Base-by-base conservation (phyloP, 164 flowering plant genomes). In the Vitis amurensis region DNA sequence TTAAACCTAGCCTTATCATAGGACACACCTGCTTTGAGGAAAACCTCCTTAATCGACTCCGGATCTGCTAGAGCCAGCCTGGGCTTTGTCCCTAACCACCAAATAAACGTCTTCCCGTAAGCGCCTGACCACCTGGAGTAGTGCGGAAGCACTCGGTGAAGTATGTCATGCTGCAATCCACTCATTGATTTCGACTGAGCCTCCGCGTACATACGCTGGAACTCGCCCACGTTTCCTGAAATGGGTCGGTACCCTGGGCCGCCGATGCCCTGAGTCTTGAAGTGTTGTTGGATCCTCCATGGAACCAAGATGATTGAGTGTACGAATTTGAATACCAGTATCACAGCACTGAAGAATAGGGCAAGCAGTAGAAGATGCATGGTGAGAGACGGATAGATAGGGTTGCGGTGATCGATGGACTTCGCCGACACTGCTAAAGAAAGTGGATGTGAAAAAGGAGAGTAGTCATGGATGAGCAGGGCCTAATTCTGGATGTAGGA, bases 81-180 rank as follows among this genome's bases (percentile, higher is more conserved):
- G 19, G 92, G 89, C 55, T 52, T 80, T 0, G 81, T 19, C 49
- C 97, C 93, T 66, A 87, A 86, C 97, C 97, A 89, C 74, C 78
- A 88, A 1, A 91, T 73, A 58, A 83, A 89, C 3, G 73, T 87
- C 68, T 82, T 81, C 52, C 94, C 94, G 66, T 88, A 91, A 29
- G 59, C 31, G 17, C n/a, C 27, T 0, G 90, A 85, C 93, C 97
- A 91, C 49, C 31, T 63, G 74, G 70, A 50, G 82, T 86, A 89
- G 66, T 80, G 82, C 0, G 96, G 89, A 8, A 72, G 29, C 55
- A 73, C 86, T 5, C 88, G 71, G 50, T 67, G 75, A 2, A 81
- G 23, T 12, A 86, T 69, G 8, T 80, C 76, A 69, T 86, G 85
- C 57, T 64, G 23, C n/a, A 55, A 76, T 29, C 3, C 8, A 59